A percentile compares a stretch with the other conserved stretches of the same genome.
These are phyloP conservation scores for Colletotrichum costaricense DNA, from an alignment of 2,329 filamentous ascomycete species.

Conservation along the genomic window DNA sequence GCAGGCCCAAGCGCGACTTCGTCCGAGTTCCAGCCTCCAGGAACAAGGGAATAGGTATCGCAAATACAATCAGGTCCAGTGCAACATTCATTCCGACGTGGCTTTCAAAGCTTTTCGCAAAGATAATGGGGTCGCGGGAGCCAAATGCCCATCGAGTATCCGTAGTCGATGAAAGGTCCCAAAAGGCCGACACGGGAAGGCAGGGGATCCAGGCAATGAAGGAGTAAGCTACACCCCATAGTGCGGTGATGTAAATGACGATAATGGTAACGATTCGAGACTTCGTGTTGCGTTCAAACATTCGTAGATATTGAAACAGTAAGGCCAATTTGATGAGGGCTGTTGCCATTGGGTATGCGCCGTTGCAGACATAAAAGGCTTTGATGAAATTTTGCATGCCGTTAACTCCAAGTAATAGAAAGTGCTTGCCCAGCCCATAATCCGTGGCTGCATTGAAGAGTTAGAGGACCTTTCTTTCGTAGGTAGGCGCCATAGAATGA, in stretches of 20 bases:
- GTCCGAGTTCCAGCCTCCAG: constrained; percentile 38
- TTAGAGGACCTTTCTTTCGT: background rate
- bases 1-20: constrained; percentile 45
- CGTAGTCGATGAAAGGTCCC: constrained; percentile 37
- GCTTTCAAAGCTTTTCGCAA: constrained; percentile 43
- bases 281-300: constrained; percentile 34
- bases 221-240: constrained; percentile 45
- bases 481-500: background rate
- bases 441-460: background rate
- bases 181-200: constrained; percentile 45
- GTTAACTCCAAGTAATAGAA: background rate
- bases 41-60: constrained; percentile 45
- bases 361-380: constrained; percentile 37
- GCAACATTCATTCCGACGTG: constrained; percentile 46
- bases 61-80: constrained; percentile 45
- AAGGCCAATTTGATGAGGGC: constrained; percentile 38
- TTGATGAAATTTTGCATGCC: constrained; percentile 29
- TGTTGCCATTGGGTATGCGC: constrained; percentile 36
- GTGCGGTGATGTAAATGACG: constrained; percentile 41
- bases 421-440: constrained; percentile 9
- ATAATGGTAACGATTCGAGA: constrained; percentile 36
- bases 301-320: constrained; percentile 37
- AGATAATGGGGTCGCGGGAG: constrained; percentile 39
- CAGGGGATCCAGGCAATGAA: constrained; percentile 48
- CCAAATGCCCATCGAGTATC: constrained; percentile 44